Conservation (phyloP, 2,329 filamentous ascomycete genomes). For the Pleurostoma richardsiae region DNA sequence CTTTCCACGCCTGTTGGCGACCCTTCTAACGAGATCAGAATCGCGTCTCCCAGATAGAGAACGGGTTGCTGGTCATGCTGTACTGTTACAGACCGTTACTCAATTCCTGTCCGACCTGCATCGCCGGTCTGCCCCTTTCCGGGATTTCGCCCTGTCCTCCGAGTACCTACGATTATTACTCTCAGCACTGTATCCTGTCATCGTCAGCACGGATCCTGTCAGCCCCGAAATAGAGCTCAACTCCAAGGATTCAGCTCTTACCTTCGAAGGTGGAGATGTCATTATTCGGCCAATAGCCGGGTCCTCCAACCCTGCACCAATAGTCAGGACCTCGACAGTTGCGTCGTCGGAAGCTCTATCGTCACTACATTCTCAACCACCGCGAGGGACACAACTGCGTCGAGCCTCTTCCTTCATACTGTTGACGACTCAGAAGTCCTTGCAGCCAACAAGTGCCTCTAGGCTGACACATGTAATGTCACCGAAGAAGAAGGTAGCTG, state of each 20-base stretch:
- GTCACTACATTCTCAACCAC: constrained; percentile 29
- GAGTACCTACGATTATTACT: constrained; percentile 79
- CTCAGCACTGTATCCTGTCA: constrained; percentile 76
- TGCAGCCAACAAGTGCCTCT: constrained; percentile 49
- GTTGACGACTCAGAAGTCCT: constrained; percentile 64
- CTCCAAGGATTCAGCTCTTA: constrained; percentile 73
- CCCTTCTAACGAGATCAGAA: constrained; percentile 19
- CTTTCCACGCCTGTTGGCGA: background rate
- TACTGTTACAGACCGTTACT: constrained; percentile 69
- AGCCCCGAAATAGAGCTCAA: constrained; percentile 82
- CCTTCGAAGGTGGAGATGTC: constrained; percentile 81
- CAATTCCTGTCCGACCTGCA: constrained; percentile 78
- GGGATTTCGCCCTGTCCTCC: constrained; percentile 75
- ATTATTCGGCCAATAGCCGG: constrained; percentile 70
- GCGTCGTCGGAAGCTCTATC: constrained; percentile 44
- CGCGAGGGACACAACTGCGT: constrained; percentile 59
- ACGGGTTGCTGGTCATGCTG: constrained; percentile 50
- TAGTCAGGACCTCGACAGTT: constrained; percentile 66
- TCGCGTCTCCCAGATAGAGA: constrained; percentile 37
- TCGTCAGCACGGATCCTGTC: constrained; percentile 81
- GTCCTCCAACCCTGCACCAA: constrained; percentile 56
- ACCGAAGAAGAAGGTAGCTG: constrained; percentile 45
- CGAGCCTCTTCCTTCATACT: constrained; percentile 90
- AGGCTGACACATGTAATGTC: constrained; percentile 60
- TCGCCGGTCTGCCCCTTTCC: constrained; percentile 68